phyloP scores from a whole-genome alignment of 2,329 filamentous ascomycete genomes.

The Neonectria neomacrospora region DNA sequence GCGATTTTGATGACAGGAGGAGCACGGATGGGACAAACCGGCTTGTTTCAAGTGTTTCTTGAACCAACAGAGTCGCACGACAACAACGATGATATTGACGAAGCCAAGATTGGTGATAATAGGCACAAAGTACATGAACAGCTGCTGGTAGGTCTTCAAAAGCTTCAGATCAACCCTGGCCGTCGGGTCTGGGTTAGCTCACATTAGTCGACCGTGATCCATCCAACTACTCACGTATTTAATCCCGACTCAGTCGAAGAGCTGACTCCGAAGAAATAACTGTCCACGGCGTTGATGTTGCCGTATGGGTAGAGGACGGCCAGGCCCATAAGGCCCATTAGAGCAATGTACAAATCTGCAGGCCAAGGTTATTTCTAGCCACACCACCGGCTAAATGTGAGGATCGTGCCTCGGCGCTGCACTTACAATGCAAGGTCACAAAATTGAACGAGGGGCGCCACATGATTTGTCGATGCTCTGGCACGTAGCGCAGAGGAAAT shows the following conservation, averaged over 20 bases:
- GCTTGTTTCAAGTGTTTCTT: conserved; percentile 55
- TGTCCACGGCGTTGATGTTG: conserved; percentile 53
- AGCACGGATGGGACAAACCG: conserved; percentile 38
- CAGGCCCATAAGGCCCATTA: conserved; percentile 39
- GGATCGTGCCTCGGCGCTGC: background rate
- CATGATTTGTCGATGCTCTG: conserved; percentile 29
- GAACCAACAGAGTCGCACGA: conserved; percentile 61
- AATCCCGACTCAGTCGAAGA: conserved; percentile 62
- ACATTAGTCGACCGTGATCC: background rate
- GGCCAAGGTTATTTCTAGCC: conserved; percentile 22
- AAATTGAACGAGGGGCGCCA: conserved; percentile 43
- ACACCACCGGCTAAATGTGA: conserved; percentile 3
- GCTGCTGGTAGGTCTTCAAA: conserved; percentile 61
- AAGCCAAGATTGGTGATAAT: conserved; percentile 60
- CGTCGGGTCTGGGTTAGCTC: conserved; percentile 19
- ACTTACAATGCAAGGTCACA: conserved; percentile 44
- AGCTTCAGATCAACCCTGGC: conserved; percentile 60
- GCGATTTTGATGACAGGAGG: background rate
- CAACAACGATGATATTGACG: conserved; percentile 61
- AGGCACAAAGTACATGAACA: conserved; percentile 62
- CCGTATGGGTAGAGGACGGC: conserved; percentile 37
- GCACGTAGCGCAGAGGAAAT: conserved; percentile 8
- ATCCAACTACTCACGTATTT: conserved; percentile 54
- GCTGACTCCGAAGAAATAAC: conserved; percentile 62
- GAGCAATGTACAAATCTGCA: conserved; percentile 42